These are phyloP conservation scores for Psidium friedrichsthalianum DNA, from an alignment of 345 rosid genomes.

Conservation along the genomic window DNA sequence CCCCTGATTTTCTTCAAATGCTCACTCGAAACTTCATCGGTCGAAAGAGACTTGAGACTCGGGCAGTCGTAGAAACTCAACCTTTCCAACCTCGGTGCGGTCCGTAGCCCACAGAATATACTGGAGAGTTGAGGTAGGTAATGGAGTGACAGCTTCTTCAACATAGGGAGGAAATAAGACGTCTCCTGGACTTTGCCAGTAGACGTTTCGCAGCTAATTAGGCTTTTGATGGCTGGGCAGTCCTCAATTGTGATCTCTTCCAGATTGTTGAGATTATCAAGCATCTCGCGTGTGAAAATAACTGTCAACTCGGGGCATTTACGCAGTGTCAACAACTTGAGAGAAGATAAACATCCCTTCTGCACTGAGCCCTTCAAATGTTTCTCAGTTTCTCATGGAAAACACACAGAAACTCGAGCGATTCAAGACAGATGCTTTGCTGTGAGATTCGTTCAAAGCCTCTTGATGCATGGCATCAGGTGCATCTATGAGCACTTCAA, in stretches of 20 bases:
- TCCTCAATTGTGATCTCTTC: background rate
- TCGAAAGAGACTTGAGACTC: background rate
- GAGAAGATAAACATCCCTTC: background rate
- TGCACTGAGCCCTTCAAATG: background rate
- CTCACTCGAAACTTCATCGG: background rate
- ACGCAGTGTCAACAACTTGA: background rate
- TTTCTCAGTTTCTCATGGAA: background rate
- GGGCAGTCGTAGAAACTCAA: background rate
- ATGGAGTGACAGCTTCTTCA: background rate
- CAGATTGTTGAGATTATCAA: background rate
- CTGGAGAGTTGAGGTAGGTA: background rate
- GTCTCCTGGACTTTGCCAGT: background rate
- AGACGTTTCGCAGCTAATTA: background rate
- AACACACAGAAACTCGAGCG: constrained; percentile 7
- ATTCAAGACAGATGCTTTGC: background rate
- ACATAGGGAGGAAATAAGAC: background rate
- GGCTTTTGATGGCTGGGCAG: background rate
- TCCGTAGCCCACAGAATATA: background rate
- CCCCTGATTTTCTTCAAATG: background rate
- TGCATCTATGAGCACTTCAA: constrained; percentile 6
- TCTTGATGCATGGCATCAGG: background rate
- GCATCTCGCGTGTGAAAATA: background rate
- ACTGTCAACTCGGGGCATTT: background rate
- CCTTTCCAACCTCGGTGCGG: background rate
- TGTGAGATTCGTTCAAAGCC: background rate